Base-by-base conservation (phyloP, 768 basidiomycete genomes). In the Leccinellum rugosiceps region DNA sequence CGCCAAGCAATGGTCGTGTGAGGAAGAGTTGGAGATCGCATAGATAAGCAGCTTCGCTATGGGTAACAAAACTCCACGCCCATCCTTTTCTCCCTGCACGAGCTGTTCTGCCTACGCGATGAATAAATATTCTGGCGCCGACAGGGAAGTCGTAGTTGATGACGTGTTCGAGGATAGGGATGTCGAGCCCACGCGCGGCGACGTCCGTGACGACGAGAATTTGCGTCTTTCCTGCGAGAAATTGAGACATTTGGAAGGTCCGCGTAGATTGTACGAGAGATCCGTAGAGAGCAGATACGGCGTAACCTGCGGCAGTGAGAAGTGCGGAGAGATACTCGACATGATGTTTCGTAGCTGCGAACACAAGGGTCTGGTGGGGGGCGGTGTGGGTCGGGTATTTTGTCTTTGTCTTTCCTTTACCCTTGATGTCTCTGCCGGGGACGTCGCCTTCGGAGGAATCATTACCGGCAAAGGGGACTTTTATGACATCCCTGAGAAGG, bases 81-180 rank as follows among this genome's bases (percentile, higher is more conserved):
- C 93, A 94, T 31, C 97, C 97, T 67, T 86, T 87, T 54, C 94
- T 80, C 14, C 97, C 97, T 1, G 96, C 96, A 66, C 97, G 83
- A 6, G 97, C 97, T 5, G 97, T 98, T 58, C 97, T 85, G 47
- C 97, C 97, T 23, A 98, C 96, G 57, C 97, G 90, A 72, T 99
- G 97, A 0, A 99, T 87, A 63, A 98, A 99, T 11, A 97, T 86
- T 56, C 95, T 79, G 2, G 94, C 85, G 23, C 95, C 93, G 58
- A 93, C 89, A 1, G 97, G 97, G 63, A 99, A 98, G 65, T 99
- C 97, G 72, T 95, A 99, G 72, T 99, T 99, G 71, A 99, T 79
- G 32, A 99, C 97, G 68, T 98, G 92, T 69, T 95, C 93, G 59
- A 99, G 81, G 41, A 98, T 81, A 5, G 97, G 97, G 32, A 99